phyloP scores from a whole-genome alignment of 768 basidiomycete genomes.

The Cystobasidium tubakii region DNA sequence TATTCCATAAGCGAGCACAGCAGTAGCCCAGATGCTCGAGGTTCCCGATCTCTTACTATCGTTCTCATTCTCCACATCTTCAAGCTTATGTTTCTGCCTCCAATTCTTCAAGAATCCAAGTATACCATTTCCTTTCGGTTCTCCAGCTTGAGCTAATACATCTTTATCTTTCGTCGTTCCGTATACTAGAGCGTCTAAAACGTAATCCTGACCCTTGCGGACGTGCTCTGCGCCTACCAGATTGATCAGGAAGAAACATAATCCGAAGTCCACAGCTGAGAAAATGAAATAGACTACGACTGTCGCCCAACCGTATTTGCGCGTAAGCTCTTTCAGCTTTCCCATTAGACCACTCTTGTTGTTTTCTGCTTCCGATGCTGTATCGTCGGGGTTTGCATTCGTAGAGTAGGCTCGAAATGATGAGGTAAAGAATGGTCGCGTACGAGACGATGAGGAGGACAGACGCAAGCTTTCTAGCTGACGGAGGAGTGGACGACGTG shows the following conservation, averaged over 20 bases:
- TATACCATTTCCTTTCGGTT: slow-evolving; percentile 20
- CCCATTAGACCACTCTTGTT: slow-evolving; percentile 29
- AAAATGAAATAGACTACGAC: slow-evolving; percentile 78
- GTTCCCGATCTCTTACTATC: slow-evolving; percentile 51
- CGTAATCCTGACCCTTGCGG: slow-evolving; percentile 56
- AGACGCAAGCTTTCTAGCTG: slow-evolving; percentile 2
- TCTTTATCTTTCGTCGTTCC: slow-evolving; percentile 38
- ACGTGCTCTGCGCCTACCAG: slow-evolving; percentile 87
- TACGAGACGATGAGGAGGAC: neutral
- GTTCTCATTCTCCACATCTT: slow-evolving; percentile 7
- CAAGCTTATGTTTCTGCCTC: slow-evolving; percentile 37
- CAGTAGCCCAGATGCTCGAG: slow-evolving; percentile 82
- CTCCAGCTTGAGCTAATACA: slow-evolving; percentile 30
- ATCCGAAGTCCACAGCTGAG: slow-evolving; percentile 68
- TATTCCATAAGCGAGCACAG: slow-evolving; percentile 84
- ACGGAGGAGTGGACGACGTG: neutral
- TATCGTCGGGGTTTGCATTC: neutral
- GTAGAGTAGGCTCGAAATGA: neutral
- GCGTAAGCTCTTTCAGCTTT: slow-evolving; percentile 48
- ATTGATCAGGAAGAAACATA: slow-evolving; percentile 77
- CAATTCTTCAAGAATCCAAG: slow-evolving; percentile 35
- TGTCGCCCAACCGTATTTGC: slow-evolving; percentile 92
- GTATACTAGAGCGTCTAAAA: slow-evolving; percentile 55
- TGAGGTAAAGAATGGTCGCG: neutral
- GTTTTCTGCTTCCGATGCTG: slow-evolving; percentile 4